Evolutionary conservation across 2,329 filamentous ascomycete species (phyloP).

Genomic region (Pseudocercospora vitis): DNA sequence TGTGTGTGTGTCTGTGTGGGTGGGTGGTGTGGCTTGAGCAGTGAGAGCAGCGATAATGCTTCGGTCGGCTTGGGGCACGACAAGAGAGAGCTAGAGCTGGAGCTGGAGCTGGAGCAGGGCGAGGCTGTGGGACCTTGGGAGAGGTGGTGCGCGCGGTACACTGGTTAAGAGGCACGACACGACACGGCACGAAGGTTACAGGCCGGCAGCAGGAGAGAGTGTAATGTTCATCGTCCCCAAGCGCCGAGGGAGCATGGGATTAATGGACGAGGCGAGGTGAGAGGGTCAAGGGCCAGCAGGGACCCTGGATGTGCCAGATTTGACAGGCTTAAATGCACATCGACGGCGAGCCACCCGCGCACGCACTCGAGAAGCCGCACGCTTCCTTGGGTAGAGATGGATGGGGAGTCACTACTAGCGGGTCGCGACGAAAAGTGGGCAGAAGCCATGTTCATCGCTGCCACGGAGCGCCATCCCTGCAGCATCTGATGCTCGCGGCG

Average conservation of each 20-base stretch:
- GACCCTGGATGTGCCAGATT: constrained; percentile 7
- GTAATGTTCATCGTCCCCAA: constrained; percentile 23
- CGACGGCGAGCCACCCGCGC: constrained; percentile 7
- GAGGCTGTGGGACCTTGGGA: neutral
- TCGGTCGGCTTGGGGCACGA: too few species aligned
- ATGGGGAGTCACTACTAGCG: neutral
- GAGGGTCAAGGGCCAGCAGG: constrained; percentile 15
- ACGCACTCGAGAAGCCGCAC: neutral
- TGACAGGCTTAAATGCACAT: constrained; percentile 12
- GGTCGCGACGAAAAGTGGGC: constrained; percentile 3
- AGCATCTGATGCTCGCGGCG: constrained; percentile 3
- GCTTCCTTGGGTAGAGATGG: constrained; percentile 4
- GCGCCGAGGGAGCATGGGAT: constrained; percentile 20
- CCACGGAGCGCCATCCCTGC: constrained; percentile 1
- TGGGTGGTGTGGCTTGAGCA: neutral
- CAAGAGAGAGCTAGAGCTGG: too few species aligned
- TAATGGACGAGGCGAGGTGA: constrained; percentile 7
- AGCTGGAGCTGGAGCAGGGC: neutral
- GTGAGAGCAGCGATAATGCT: too few species aligned
- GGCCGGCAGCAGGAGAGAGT: constrained; percentile 21
- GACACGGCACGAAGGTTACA: constrained; percentile 23
- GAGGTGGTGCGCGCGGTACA: constrained; percentile 11
- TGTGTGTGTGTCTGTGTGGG: too few species aligned
- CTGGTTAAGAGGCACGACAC: constrained; percentile 6
- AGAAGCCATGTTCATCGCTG: constrained; percentile 8